A percentile compares a stretch with the other conserved stretches of the same genome.
These are phyloP conservation scores for Trichosporon sp. DNA, from an alignment of 1,284 basidiomycete genomes.

Conservation along the genomic window DNA sequence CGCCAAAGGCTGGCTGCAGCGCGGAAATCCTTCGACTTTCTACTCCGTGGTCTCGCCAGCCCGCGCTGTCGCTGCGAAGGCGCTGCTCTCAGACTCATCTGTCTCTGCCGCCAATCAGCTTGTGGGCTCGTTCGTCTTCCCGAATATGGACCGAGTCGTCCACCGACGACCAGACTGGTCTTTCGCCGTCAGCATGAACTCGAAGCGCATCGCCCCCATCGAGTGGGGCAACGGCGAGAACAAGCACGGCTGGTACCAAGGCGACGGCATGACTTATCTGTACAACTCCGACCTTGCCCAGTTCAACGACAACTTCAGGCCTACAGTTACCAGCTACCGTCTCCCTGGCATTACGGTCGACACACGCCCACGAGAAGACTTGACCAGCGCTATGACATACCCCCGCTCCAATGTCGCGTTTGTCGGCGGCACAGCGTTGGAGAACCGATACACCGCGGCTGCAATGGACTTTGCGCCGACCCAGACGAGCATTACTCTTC, in stretches of 20 bases:
- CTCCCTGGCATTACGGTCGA: not conserved
- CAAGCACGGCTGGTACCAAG: not conserved
- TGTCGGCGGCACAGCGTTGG: not conserved
- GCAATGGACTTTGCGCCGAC: not conserved
- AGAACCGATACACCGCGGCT: too few species aligned
- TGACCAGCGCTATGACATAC: not conserved
- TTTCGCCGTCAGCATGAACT: not conserved
- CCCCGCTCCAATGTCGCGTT: not conserved
- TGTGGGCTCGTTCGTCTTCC: not conserved
- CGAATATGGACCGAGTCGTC: not conserved
- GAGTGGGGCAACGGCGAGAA: conserved; percentile 6
- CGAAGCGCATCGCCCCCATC: not conserved
- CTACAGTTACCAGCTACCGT: not conserved
- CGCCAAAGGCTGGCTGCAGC: not conserved
- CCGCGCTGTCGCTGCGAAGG: not conserved
- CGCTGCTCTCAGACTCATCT: not conserved
- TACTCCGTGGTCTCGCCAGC: not conserved
- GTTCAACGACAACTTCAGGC: not conserved
- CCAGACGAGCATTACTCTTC: not conserved
- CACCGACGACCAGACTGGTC: not conserved
- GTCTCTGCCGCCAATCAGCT: not conserved
- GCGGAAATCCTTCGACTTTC: too few species aligned
- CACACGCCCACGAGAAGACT: not conserved
- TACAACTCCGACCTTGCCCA: not conserved
- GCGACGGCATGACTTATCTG: not conserved